Evolutionary conservation across 2,329 filamentous ascomycete species (phyloP), one percentile per base, ranked within the genome.

Genomic region (Bipolaris oryzae): DNA sequence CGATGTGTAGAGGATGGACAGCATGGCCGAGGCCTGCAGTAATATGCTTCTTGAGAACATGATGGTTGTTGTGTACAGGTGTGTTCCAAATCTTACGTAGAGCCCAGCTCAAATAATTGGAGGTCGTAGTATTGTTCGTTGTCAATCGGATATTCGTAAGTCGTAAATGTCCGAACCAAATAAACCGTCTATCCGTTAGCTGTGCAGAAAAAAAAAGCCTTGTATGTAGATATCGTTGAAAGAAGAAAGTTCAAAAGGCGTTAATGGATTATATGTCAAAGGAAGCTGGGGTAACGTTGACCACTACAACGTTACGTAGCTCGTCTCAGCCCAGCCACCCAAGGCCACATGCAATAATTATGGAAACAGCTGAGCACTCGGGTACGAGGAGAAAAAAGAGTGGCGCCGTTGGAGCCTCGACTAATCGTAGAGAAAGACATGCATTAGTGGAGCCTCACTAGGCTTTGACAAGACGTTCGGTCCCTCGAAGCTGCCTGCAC

Each of bases 1-100:
- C 52, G 65, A 58, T 11, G 64, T 54, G 57, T 58, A 72, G 62
- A 75, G 61, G 39, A 76, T 61, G 45, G 72, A 58, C n/a, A 70
- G 66, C 15, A 75, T 50, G 20, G 68, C 61, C 5, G 71, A 57
- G 21, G 67, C 66, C 47, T 63, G 67, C 35, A 75, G 53, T 16
- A 74, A 38, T 47, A 33, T 55, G 43, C 43, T 69, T 64, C 55
- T 60, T 50, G 69, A 59, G 46, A 73, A 71, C 74, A 76, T 76
- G 15, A 35, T 70, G 64, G 39, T 42, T 44, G 41, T 57, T 50
- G 20, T 39, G 25, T 18, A 25, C 18, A 7, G 7, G 11, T 34
- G 20, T 0, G 15, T n/a, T 25, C 15, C 20, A 38, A 28, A 2
- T 48, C n/a, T 28, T 39, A 31, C 16, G 46, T 34, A 3, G 1